Evolutionary conservation across 352 stramenopile genomes (phyloP).

Genomic region (Phytophthora idaei): DNA sequence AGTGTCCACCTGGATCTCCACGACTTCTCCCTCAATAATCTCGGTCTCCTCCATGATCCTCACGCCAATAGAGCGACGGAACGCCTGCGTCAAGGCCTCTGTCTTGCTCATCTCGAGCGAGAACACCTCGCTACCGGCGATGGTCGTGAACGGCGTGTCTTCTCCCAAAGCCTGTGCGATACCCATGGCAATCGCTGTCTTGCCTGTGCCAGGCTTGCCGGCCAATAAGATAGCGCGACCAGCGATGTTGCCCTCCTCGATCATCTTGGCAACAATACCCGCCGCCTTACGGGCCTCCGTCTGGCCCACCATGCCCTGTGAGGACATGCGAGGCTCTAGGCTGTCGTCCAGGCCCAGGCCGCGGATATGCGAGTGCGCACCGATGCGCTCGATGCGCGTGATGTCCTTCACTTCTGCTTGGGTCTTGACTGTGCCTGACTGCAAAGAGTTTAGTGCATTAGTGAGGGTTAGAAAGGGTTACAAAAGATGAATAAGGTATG

Average conservation of each 20-base stretch:
- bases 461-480: neutral
- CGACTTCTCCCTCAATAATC: constrained; percentile 99
- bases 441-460: constrained; percentile 8
- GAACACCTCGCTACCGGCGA: constrained; percentile 98
- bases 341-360: constrained; percentile 98
- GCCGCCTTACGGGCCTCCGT: constrained; percentile 91
- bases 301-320: constrained; percentile 98
- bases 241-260: constrained; percentile 98
- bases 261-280: constrained; percentile 98
- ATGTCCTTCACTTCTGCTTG: constrained; percentile 95
- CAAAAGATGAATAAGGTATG: neutral
- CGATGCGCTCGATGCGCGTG: constrained; percentile 98
- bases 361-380: constrained; percentile 98
- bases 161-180: constrained; percentile 97
- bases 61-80: constrained; percentile 97
- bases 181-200: constrained; percentile 98
- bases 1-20: constrained; percentile 98
- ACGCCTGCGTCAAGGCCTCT: constrained; percentile 98
- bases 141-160: constrained; percentile 99
- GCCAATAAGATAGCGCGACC: constrained; percentile 96
- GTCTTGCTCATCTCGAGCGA: constrained; percentile 99
- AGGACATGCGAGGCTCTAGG: constrained; percentile 93
- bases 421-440: constrained; percentile 78
- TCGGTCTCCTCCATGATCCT: constrained; percentile 99
- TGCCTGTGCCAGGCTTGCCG: constrained; percentile 96